phyloP scores from a whole-genome alignment of 139 green algal species.

The Nannochloris sp. region DNA sequence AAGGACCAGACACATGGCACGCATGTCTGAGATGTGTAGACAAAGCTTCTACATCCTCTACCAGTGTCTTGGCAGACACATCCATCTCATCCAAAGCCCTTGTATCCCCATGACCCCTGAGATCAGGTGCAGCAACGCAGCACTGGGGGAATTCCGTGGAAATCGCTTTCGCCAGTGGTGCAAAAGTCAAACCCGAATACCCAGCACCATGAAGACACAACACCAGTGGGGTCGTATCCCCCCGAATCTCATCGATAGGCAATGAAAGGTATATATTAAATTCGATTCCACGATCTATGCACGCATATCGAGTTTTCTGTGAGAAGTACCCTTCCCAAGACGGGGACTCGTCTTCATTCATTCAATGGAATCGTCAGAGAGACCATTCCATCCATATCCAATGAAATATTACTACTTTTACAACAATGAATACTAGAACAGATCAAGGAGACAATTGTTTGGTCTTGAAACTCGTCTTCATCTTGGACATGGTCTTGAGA shows the following conservation, averaged over 20 bases:
- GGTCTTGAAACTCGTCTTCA: slow-evolving; percentile 11
- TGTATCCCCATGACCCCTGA: slow-evolving; percentile 67
- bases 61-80: slow-evolving; percentile 56
- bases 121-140: slow-evolving; percentile 63
- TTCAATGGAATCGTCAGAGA: too few relatives aligned
- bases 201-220: slow-evolving; percentile 76
- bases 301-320: too few relatives aligned
- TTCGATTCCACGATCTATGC: too few relatives aligned
- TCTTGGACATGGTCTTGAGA: slow-evolving; percentile 12
- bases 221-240: too few relatives aligned
- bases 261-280: too few relatives aligned
- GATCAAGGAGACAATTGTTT: neutral
- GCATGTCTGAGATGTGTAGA: slow-evolving; percentile 40
- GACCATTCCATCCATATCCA: neutral
- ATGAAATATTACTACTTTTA: neutral
- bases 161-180: slow-evolving; percentile 44
- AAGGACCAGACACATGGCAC: neutral
- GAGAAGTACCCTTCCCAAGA: too few relatives aligned
- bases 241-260: too few relatives aligned
- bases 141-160: slow-evolving; percentile 52
- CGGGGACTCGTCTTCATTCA: neutral
- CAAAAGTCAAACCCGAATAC: slow-evolving; percentile 80
- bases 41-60: slow-evolving; percentile 49
- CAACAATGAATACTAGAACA: slow-evolving; percentile 5
- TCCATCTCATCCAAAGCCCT: slow-evolving; percentile 41